A percentile compares a stretch with the other conserved stretches of the same genome.
phyloP scores from a whole-genome alignment of 352 stramenopile species.

The Pythium guiyangense region DNA sequence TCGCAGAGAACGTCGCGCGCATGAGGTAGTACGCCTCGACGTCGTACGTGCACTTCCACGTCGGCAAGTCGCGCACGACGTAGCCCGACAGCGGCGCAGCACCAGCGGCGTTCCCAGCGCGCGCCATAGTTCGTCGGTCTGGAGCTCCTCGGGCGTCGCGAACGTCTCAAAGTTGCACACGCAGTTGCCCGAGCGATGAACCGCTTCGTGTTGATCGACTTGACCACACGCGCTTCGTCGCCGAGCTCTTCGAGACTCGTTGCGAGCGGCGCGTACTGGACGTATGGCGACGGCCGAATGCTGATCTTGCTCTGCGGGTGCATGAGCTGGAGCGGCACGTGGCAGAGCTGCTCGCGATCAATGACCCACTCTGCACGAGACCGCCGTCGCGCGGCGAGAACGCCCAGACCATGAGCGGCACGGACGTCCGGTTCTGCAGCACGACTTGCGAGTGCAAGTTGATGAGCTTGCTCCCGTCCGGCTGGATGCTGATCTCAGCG shows the following conservation, averaged over 20 bases:
- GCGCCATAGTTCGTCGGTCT: conserved; percentile 32
- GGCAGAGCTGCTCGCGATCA: conserved; percentile 74
- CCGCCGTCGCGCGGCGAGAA: conserved; percentile 82
- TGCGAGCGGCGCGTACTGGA: conserved; percentile 79
- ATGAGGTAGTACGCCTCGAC: conserved; percentile 87
- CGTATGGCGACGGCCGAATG: conserved; percentile 75
- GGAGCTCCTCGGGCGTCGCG: conserved; percentile 59
- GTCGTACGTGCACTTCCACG: conserved; percentile 87
- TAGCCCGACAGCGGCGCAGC: conserved; percentile 63
- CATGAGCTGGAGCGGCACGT: conserved; percentile 81
- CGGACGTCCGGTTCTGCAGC: conserved; percentile 83
- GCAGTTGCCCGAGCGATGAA: conserved; percentile 80
- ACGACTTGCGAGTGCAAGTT: conserved; percentile 85
- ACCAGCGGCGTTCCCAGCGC: conserved; percentile 25
- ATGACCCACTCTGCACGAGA: conserved; percentile 80
- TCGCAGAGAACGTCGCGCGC: conserved; percentile 71
- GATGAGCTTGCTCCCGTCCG: conserved; percentile 85
- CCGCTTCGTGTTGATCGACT: conserved; percentile 70
- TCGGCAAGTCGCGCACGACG: conserved; percentile 77
- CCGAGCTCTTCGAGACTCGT: conserved; percentile 79
- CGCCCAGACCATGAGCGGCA: conserved; percentile 86
- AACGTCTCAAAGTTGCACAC: conserved; percentile 82
- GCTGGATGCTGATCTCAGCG: conserved; percentile 84
- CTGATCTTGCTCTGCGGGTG: conserved; percentile 87
- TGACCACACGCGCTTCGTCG: conserved; percentile 62